These are phyloP conservation scores for Acanthamoeba lenticulata DNA, from an alignment of 208 protist genomes.

Conservation along the genomic window DNA sequence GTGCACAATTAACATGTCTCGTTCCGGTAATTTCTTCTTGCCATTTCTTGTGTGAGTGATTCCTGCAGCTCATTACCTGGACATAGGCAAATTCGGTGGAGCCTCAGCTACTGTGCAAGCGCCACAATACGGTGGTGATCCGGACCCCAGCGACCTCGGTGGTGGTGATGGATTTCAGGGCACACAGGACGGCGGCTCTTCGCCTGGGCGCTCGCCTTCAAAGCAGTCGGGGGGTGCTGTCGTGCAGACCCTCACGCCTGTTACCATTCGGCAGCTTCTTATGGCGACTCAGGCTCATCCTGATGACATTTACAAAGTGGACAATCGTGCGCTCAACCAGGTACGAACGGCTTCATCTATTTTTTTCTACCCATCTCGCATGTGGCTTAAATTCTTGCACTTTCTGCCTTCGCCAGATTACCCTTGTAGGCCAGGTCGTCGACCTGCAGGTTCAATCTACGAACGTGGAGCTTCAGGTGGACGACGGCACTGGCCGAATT, in stretches of 20 bases:
- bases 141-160: neutral
- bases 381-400: neutral
- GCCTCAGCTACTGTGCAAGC: neutral
- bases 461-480: conserved; percentile 43
- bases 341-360: neutral
- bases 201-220: neutral
- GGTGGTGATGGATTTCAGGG: neutral
- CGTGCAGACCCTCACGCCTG: conserved; percentile 35
- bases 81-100: conserved; percentile 3
- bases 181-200: neutral
- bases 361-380: neutral
- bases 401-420: conserved; percentile 33
- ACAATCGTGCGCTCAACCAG: conserved; percentile 45
- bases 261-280: conserved; percentile 27
- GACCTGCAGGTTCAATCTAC: conserved; percentile 15
- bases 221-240: neutral
- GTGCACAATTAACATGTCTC: no score
- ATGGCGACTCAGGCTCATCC: neutral
- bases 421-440: conserved; percentile 55
- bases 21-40: no score
- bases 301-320: conserved; percentile 52
- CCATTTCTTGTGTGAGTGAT: no score
- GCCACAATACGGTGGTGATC: neutral
- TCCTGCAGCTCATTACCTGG: no score
- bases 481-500: conserved; percentile 41